Percentiles rank a stretch among this genome's conserved stretches.
phyloP scores from a whole-genome alignment of 2,329 filamentous ascomycete species.

The Amphichorda felina region DNA sequence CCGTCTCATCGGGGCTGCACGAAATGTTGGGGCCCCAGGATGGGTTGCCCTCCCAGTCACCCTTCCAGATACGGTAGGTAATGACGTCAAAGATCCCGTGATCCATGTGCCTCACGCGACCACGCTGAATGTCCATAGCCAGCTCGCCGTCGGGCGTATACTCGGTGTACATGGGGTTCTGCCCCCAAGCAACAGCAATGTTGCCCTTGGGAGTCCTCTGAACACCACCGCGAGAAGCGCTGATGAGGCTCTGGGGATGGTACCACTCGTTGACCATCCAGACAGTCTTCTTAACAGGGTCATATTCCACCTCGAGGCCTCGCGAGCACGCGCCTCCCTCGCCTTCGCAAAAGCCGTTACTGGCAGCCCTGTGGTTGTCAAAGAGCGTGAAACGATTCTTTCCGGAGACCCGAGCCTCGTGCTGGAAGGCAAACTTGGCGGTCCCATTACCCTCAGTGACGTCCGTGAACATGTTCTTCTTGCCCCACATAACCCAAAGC shows the following conservation, averaged over 20 bases:
- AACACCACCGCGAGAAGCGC: constrained; percentile 13
- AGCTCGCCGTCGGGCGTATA: constrained; percentile 11
- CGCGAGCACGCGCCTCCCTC: constrained; percentile 7
- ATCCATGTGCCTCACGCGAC: constrained; percentile 4
- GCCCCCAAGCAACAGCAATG: constrained; percentile 14
- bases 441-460: constrained; percentile 15
- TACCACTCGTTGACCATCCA: constrained; percentile 14
- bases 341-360: constrained; percentile 11
- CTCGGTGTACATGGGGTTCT: constrained; percentile 14
- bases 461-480: constrained; percentile 19
- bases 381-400: constrained; percentile 20
- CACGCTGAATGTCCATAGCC: constrained; percentile 13
- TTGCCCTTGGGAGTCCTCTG: constrained; percentile 13
- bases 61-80: constrained; percentile 14
- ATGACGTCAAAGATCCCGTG: constrained; percentile 11
- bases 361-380: constrained; percentile 22
- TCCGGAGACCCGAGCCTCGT: constrained; percentile 20
- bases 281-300: constrained; percentile 13
- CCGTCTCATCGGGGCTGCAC: constrained; percentile 8
- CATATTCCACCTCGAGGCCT: constrained; percentile 15
- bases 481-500: constrained; percentile 23
- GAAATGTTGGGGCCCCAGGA: constrained; percentile 14
- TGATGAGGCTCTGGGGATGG: constrained; percentile 12
- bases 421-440: constrained; percentile 24
- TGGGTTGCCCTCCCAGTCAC: constrained; percentile 14